Evolutionary conservation across 495 filamentous ascomycete genomes (phyloP), one percentile per base, ranked within the genome.

Genomic region (Pyrenula aspistea): DNA sequence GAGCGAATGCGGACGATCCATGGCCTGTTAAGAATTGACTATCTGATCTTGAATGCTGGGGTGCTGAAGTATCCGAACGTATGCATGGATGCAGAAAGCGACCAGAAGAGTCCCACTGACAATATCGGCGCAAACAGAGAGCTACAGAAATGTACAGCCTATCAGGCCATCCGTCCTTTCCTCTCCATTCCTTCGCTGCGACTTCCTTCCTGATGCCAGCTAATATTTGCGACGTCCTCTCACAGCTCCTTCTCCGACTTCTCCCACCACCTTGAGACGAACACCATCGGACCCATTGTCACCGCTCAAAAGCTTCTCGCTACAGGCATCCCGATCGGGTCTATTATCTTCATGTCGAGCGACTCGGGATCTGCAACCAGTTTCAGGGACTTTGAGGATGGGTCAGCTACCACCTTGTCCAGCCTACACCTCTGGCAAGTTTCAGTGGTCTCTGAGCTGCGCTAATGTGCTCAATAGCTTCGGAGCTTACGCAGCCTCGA

Each of bases 251-350:
- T 76, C 61, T 68, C 69, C 51, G 66, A 68, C 23, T 82, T 82
- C 59, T 69, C 75, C 15, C 72, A 73, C 56, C 79, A 81, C 59
- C 67, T 82, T 4, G 66, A 77, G 55, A 81, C 78, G 24, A 82
- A 82, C 60, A 75, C 77, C 51, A 77, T 82, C 56, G 79, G 79
- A 0, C 79, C 79, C 4, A 78, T 82, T 53, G 72, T 80, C 50
- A 74, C 70, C 49, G 79, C 77, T 1, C 78, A 81, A 57, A 73
- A 69, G 55, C 67, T 83, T 0, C 65, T 82, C 1, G 59, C 70
- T 36, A 67, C 72, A 12, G 59, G 65, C 25, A 72, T 74, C 24
- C 68, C 67, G 10, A 74, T 77, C 57, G 69, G 67, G 4, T 73
- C 65, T 42, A 71, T 78, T 21, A 63, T 69, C 11, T 79, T 79